Conservation (phyloP, 228 moss, liverwort and hornwort species). For the Sphagnum magellanicum region DNA sequence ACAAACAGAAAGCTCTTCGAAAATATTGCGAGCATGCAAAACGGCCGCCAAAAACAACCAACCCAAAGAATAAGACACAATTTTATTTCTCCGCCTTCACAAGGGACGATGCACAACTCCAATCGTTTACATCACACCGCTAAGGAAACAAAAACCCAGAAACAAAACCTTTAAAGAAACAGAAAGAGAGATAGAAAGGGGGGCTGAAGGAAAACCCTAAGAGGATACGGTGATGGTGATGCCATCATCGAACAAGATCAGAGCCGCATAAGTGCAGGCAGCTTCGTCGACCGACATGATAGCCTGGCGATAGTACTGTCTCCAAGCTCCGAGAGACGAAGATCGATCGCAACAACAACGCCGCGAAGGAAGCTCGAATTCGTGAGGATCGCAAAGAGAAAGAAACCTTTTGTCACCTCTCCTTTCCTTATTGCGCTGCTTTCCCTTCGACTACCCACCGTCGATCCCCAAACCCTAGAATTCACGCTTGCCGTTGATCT, state of each 20-base stretch:
- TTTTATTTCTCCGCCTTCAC: too few relatives aligned
- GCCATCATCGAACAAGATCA: constrained; percentile 64
- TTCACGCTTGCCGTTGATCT: too few relatives aligned
- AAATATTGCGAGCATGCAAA: neutral
- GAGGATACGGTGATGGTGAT: constrained; percentile 53
- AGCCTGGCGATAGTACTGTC: neutral
- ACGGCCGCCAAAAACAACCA: neutral
- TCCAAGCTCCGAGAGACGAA: neutral
- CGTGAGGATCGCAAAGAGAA: neutral
- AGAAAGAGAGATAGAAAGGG: too few relatives aligned
- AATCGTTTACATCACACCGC: too few relatives aligned
- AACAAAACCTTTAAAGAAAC: too few relatives aligned
- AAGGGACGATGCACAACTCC: too few relatives aligned
- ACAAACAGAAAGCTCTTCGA: neutral
- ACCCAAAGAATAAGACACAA: too few relatives aligned
- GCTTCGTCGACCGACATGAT: constrained; percentile 63
- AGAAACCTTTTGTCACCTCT: neutral
- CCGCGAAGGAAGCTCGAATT: neutral
- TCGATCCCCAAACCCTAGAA: neutral
- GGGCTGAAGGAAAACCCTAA: neutral
- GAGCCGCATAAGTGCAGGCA: constrained; percentile 68
- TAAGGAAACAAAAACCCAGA: too few relatives aligned
- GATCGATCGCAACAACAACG: neutral
- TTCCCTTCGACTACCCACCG: neutral
- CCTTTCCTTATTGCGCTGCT: neutral